Percentiles rank a stretch among this genome's conserved stretches.
Evolutionary conservation across 106 monocot genomes (phyloP).

Genomic region (Allium cepa): DNA sequence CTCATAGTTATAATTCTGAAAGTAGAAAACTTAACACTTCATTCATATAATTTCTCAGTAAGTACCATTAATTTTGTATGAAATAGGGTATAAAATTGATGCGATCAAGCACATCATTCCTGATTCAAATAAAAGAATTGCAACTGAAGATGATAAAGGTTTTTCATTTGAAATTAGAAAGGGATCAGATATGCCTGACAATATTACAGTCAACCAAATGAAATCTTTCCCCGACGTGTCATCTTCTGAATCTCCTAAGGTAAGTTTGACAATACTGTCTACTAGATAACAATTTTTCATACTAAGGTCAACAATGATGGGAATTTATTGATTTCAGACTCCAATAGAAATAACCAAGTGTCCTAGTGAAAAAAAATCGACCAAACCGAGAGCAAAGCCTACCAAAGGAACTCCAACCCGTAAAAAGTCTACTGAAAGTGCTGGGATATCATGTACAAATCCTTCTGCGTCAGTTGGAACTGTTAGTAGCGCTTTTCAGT

Average conservation of each 20-base stretch:
- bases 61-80: constrained; percentile 3
- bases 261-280: neutral
- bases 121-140: constrained; percentile 20
- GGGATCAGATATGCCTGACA: constrained; percentile 24
- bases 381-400: neutral
- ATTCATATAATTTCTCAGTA: neutral
- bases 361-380: neutral
- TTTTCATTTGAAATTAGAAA: constrained; percentile 56
- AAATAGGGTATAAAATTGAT: constrained; percentile 1
- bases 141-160: constrained; percentile 47
- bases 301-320: no score
- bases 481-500: constrained; percentile 20
- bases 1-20: constrained; percentile 13
- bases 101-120: constrained; percentile 6
- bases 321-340: no score
- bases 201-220: constrained; percentile 23
- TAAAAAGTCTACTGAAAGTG: constrained; percentile 7
- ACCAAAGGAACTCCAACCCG: constrained; percentile 8
- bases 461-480: constrained; percentile 8
- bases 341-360: neutral
- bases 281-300: no score
- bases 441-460: constrained; percentile 12
- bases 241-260: constrained; percentile 34
- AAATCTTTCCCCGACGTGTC: constrained; percentile 33
- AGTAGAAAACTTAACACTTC: neutral